Conservation (phyloP, 331 rosid species). For the Pyracantha coccinea region DNA sequence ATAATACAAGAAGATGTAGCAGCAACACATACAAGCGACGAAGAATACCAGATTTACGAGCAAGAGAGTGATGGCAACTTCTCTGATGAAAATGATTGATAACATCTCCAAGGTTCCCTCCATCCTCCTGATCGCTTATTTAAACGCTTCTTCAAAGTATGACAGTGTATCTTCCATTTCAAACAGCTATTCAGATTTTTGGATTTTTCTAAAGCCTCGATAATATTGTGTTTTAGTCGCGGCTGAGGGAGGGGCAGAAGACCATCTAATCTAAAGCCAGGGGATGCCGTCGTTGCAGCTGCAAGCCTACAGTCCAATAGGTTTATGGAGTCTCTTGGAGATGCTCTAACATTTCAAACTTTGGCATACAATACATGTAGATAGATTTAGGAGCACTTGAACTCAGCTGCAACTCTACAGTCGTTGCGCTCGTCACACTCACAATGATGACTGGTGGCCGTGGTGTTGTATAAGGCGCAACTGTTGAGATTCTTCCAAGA, state of each 20-base stretch:
- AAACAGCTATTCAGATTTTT: neutral
- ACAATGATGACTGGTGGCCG: no score
- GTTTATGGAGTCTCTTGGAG: no score
- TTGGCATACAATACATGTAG: no score
- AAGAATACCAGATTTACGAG: constrained; percentile 62
- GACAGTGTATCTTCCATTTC: neutral
- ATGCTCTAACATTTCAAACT: no score
- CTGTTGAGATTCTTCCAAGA: no score
- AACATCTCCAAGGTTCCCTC: neutral
- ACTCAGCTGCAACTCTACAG: no score
- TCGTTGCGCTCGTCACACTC: no score
- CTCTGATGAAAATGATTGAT: constrained; percentile 37
- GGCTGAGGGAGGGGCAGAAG: neutral
- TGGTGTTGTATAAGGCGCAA: no score
- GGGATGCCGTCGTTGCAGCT: neutral
- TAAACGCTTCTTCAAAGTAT: neutral
- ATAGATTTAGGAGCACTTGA: no score
- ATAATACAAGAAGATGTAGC: neutral
- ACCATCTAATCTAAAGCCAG: neutral
- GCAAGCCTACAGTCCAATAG: no score
- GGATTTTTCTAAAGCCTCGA: neutral
- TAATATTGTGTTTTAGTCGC: neutral
- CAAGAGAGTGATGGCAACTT: constrained; percentile 46
- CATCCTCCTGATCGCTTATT: neutral
- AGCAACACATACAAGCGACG: constrained; percentile 38